Evolutionary conservation across 1,284 basidiomycete species (phyloP), one percentile per base, ranked within the genome.

Genomic region (Cutaneotrichosporon sp.): DNA sequence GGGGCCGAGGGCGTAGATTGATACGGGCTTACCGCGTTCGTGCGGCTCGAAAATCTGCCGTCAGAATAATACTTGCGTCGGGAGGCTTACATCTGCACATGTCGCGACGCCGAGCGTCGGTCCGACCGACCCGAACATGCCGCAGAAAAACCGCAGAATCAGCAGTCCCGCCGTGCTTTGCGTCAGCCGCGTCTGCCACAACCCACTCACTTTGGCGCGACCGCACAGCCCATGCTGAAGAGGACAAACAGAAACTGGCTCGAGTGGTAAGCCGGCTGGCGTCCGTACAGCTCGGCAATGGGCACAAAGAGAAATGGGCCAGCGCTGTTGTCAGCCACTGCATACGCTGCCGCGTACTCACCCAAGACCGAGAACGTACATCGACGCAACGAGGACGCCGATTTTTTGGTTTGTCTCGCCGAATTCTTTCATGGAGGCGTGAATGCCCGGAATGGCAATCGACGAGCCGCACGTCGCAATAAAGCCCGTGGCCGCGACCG

Each of bases 241-340:
- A 70, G 34, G 34, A 73, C 59, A 49, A 71, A 76, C 13, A 66
- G 50, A 0, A 55, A 21, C 45, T 69, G 65, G 35, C 57, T 61
- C 20, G 55, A 55, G 9, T 66, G 54, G 53, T 78, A 79, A 0
- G 77, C 75, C 0, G 66, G 59, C 51, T 76, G 75, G 0, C 77
- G 56, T 4, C 77, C 77, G 33, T 73, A 76, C 15, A 78, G 69
- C 64, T 79, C 77, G 4, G 68, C 69, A 10, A 77, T 70, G 0
- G 77, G 77, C 0, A 77, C 75, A 46, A 78, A 75, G 9, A 78
- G 36, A 60, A 79, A 79, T 1, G 77, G 77, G 0, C 77, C 77
- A 8, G 57, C 51, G 10, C 69, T 70, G 45, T 1, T 8, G 65
- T 57, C 4, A 65, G 61, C 20, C 18, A 36, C 43, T 13, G 18